Base-by-base conservation (phyloP, 148 eudicot genomes). In the Limonium bicolor region DNA sequence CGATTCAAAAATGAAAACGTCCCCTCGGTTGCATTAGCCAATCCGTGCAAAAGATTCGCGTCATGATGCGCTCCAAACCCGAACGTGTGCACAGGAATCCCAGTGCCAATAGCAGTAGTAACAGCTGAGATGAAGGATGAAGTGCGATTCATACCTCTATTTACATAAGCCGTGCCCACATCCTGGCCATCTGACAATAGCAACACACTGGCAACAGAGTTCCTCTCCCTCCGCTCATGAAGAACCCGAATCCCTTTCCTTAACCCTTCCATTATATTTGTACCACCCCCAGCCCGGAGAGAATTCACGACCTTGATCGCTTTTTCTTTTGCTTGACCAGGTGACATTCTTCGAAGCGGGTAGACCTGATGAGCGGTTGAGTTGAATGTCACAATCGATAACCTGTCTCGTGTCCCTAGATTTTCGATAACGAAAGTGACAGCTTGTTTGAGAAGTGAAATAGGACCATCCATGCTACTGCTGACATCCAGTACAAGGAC, bases 21-120 rank as follows among this genome's bases (percentile, higher is more conserved):
- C 25, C 76, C 76, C 0, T 71, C 68, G 5, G 63, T 61, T 20
- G 32, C 35, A 31, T 70, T 71, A 2, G 71, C 48, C n/a, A 70
- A 46, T 2, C 64, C 51, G 14, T 70, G 71, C 48, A 70, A 34
- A 2, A 48, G 53, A 27, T 53, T 29, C 9, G 76, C 67, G 29
- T 70, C 71, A 15, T 65, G 76, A 32, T 70, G 67, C 19, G 38
- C 25, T 9, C 76, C 76, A 45, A 70, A 65, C 33, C 76, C 76
- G 35, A 70, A 70, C 2, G 71, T 40, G 54, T 70, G 65, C 0
- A 67, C 55, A 8, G 73, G 64, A 11, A 70, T 46, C 7, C 44
- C 21, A 34, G 32, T 33, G 3, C 33, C 56, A 5, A 37, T 45
- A 2, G 23, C n/a, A 1, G 33, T 59, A 36, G 52, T 59, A 0